Conservation (phyloP, 1,284 basidiomycete species). For the Ustilago shanxiensis region DNA sequence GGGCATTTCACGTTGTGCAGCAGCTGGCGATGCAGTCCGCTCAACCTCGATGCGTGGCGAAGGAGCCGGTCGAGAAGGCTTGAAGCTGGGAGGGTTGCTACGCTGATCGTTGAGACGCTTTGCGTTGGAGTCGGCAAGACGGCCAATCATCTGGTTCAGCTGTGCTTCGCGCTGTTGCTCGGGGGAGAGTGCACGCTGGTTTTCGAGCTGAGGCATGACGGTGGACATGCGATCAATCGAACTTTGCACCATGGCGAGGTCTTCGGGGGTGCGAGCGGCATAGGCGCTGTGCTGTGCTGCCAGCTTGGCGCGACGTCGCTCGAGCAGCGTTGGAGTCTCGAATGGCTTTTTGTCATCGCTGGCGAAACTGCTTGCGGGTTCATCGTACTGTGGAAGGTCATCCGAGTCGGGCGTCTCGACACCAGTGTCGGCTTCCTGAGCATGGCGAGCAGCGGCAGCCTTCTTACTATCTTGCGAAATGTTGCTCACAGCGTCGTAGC, state of each 20-base stretch:
- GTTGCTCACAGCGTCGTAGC: conserved; percentile 15
- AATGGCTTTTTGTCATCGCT: conserved; percentile 24
- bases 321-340: conserved; percentile 39
- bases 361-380: background rate
- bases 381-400: conserved; percentile 34
- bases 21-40: background rate
- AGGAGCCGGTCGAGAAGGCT: conserved; percentile 26
- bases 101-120: conserved; percentile 54
- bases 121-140: conserved; percentile 27
- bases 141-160: conserved; percentile 39
- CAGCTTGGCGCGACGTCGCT: conserved; percentile 49
- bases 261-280: conserved; percentile 49
- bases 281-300: conserved; percentile 51
- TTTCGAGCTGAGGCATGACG: conserved; percentile 54
- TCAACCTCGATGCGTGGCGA: conserved; percentile 8
- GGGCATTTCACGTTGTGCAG: conserved; percentile 2
- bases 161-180: conserved; percentile 36
- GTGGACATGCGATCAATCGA: conserved; percentile 55
- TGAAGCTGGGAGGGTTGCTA: conserved; percentile 32
- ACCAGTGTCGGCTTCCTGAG: background rate
- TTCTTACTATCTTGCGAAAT: conserved; percentile 1
- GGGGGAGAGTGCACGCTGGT: conserved; percentile 53
- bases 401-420: background rate
- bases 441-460: background rate
- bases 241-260: conserved; percentile 52